phyloP scores from a whole-genome alignment of 257 asterid genomes.

The Datura wrightii region DNA sequence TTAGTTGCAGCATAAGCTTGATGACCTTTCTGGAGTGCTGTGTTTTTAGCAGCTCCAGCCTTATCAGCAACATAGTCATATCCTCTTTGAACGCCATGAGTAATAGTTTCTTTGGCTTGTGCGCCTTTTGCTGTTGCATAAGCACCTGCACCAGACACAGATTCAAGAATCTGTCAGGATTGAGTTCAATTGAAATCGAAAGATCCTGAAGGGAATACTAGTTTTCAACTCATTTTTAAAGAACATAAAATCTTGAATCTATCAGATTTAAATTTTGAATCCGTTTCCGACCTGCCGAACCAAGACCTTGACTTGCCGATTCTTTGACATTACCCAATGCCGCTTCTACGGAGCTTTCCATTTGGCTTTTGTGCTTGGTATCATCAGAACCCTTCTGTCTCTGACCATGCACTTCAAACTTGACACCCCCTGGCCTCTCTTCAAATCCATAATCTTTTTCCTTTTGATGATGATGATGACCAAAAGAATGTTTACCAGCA shows the following conservation, averaged over 20 bases:
- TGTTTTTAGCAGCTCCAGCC: conserved; percentile 41
- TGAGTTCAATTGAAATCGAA: neutral
- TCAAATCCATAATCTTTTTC: neutral
- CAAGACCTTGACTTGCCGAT: conserved; percentile 33
- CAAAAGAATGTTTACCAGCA: neutral
- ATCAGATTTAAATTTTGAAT: neutral
- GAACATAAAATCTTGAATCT: neutral
- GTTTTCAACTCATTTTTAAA: too few relatives aligned
- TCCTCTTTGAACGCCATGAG: conserved; percentile 25
- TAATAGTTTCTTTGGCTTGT: conserved; percentile 38
- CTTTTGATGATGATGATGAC: neutral
- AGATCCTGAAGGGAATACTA: too few relatives aligned
- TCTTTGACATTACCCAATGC: conserved; percentile 32
- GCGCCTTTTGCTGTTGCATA: conserved; percentile 31
- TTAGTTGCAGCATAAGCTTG: conserved; percentile 29
- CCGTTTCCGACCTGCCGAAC: conserved; percentile 1
- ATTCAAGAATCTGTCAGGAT: neutral
- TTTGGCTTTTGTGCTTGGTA: neutral
- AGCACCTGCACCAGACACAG: neutral
- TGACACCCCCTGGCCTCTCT: conserved; percentile 37
- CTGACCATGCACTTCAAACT: conserved; percentile 31
- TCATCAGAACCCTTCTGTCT: neutral
- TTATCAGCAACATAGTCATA: conserved; percentile 34
- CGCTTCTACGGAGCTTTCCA: neutral
- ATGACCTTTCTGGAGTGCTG: conserved; percentile 39